These are phyloP conservation scores for Arctostaphylos glauca DNA, from an alignment of 148 eudicot genomes.

Conservation along the genomic window DNA sequence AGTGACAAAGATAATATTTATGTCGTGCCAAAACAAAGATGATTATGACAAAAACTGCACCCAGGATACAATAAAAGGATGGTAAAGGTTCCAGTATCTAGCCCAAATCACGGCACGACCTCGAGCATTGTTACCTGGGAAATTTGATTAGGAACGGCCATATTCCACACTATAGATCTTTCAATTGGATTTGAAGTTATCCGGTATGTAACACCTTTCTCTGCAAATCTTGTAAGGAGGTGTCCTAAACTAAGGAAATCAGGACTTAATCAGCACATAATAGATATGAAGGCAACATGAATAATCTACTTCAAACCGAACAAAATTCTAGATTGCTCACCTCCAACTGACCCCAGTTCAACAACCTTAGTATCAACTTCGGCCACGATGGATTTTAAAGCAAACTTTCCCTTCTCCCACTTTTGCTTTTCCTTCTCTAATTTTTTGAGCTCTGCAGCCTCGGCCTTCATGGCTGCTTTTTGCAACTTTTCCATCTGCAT, in stretches of 20 bases:
- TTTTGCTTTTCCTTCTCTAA: constrained; percentile 61
- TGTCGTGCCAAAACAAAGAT: neutral
- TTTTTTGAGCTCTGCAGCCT: constrained; percentile 67
- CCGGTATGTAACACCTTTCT: constrained; percentile 55
- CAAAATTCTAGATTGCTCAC: constrained; percentile 31
- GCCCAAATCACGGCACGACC: neutral
- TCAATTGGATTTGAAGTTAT: constrained; percentile 64
- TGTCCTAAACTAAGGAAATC: constrained; percentile 49
- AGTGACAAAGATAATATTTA: neutral
- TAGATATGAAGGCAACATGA: neutral
- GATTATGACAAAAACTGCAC: neutral
- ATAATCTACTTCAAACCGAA: neutral
- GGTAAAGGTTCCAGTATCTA: neutral
- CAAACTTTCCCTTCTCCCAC: constrained; percentile 77
- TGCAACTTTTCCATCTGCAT: constrained; percentile 66
- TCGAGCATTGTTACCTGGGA: constrained; percentile 50
- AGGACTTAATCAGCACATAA: constrained; percentile 15
- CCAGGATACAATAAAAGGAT: neutral
- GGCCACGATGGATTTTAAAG: constrained; percentile 64
- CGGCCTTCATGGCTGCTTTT: constrained; percentile 72
- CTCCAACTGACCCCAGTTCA: constrained; percentile 77
- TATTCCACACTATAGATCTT: constrained; percentile 75
- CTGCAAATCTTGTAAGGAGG: constrained; percentile 69
- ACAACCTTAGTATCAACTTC: constrained; percentile 69
- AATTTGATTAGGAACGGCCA: constrained; percentile 62